Evolutionary conservation across 2,329 filamentous ascomycete genomes (phyloP).

Genomic region (Drechslerella dactyloides): DNA sequence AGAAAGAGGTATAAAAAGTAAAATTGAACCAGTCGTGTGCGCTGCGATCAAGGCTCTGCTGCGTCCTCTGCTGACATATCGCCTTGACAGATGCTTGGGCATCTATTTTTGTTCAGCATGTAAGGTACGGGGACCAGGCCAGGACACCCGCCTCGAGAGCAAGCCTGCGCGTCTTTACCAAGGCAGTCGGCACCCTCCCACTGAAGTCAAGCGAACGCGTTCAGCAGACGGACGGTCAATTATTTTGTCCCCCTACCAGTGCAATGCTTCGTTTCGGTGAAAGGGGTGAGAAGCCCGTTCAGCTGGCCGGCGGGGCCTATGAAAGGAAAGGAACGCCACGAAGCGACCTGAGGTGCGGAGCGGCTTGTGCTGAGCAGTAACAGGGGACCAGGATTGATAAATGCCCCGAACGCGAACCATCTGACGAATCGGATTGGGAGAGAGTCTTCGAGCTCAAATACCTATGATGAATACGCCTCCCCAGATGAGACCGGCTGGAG

Average conservation of each 20-base stretch:
- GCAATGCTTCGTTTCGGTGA: slow-evolving; percentile 4
- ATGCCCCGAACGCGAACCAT: slow-evolving; percentile 5
- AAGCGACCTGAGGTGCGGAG: slow-evolving; percentile 2
- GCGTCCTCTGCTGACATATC: not conserved
- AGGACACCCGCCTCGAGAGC: not conserved
- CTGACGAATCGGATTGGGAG: not conserved
- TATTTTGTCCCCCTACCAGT: not conserved
- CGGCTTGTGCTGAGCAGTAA: not conserved
- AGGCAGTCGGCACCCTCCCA: not conserved
- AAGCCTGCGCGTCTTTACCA: not conserved
- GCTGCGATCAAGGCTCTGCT: not conserved
- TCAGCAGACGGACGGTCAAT: not conserved
- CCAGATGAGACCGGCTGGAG: too few relatives aligned
- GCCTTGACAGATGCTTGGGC: not conserved
- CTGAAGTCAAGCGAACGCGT: not conserved
- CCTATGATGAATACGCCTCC: too few relatives aligned
- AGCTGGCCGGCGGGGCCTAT: not conserved
- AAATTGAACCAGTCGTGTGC: not conserved
- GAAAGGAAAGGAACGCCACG: slow-evolving; percentile 1
- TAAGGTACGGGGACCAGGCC: not conserved
- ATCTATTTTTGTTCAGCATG: not conserved
- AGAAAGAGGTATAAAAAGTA: not conserved
- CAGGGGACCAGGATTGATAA: slow-evolving; percentile 2
- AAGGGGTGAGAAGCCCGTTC: not conserved
- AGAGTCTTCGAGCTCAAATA: too few relatives aligned